Base-by-base conservation (phyloP, 139 green algal species). In the Closterium sp. region DNA sequence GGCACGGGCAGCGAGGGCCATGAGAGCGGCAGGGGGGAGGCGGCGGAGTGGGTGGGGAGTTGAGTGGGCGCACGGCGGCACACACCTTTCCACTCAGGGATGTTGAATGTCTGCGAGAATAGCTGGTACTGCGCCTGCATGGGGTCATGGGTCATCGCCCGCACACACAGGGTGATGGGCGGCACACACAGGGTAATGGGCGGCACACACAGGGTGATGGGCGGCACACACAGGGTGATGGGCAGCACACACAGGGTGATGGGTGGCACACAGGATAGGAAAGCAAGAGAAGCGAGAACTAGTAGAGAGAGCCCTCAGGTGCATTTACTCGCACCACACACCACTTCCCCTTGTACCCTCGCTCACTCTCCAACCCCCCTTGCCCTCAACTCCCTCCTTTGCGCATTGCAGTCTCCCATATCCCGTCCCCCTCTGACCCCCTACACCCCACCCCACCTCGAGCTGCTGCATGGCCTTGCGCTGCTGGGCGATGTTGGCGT, bases 381-480 rank as follows among this genome's bases (percentile, higher is more conserved):
- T 10, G 12, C 64, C 10, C 16, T 10, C n/a, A 32, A 86, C 1
- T 12, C 30, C 83, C 16, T 76, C 25, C 0, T 76, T 19, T 76
- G 83, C 83, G 31, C 83, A 86, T 12, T 86, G 30, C 7, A 86
- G 31, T 0, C 83, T 0, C 30, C 30, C 28, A 1, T 2, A 3
- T 33, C 83, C 7, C 30, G n/a, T 34, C 83, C 30, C 76, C 2
- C 28, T 2, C 1, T 25, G 4, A 2, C 28, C 8, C 76, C 28
- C n/a, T 7, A 33, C 8, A 23, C 81, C n/a, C 28, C 23, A 33
- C 16, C 81, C 1, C 1, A 86, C 91, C 76, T 91, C 84, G 30
- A 94, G 93, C 6, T 91, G 85, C n/a, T 90, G 31, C 33, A 94
- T 86, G 85, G 19, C 91, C 85, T 28, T 83, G 30, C 92, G 88